These are phyloP conservation scores for Wallacemonas rigidus DNA, from an alignment of 208 protist genomes.

Conservation along the genomic window DNA sequence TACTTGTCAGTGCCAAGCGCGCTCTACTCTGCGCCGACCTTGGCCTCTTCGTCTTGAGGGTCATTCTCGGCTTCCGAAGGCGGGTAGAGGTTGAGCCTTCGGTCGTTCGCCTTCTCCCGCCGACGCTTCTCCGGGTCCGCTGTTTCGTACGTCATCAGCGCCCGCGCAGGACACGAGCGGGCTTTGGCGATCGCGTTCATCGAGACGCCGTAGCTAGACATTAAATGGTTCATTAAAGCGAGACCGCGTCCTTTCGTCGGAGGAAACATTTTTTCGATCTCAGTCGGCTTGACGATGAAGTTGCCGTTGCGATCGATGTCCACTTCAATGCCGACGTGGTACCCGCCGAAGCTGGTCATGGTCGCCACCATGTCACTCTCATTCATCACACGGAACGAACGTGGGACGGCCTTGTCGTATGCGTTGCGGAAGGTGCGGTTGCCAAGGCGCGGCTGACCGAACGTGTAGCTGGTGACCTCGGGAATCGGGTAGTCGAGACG, in stretches of 20 bases:
- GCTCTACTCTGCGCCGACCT: background rate
- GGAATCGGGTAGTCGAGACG: slow-evolving; percentile 64
- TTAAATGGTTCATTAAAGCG: slow-evolving; percentile 70
- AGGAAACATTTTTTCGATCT: slow-evolving; percentile 82
- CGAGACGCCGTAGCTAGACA: slow-evolving; percentile 69
- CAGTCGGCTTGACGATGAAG: slow-evolving; percentile 89
- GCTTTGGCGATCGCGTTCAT: slow-evolving; percentile 64
- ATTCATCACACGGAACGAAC: slow-evolving; percentile 88
- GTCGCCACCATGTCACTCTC: slow-evolving; percentile 83
- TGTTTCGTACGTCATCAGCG: slow-evolving; percentile 34
- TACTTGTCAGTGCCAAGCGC: too few relatives aligned
- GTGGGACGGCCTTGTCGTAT: slow-evolving; percentile 83
- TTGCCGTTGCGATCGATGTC: slow-evolving; percentile 88
- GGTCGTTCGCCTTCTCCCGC: slow-evolving; percentile 15
- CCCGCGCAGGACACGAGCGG: slow-evolving; percentile 44
- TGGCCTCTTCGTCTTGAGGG: background rate
- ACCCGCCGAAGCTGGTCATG: slow-evolving; percentile 67
- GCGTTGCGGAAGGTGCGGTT: slow-evolving; percentile 68
- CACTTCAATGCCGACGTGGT: slow-evolving; percentile 88
- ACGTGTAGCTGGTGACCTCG: slow-evolving; percentile 90
- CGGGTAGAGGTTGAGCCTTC: slow-evolving; percentile 10
- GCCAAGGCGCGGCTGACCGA: slow-evolving; percentile 84
- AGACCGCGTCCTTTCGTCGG: slow-evolving; percentile 71
- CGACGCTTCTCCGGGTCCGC: slow-evolving; percentile 31
- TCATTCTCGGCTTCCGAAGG: slow-evolving; percentile 19